Conservation (phyloP, 495 filamentous ascomycete species). For the Penicillium ucsense region DNA sequence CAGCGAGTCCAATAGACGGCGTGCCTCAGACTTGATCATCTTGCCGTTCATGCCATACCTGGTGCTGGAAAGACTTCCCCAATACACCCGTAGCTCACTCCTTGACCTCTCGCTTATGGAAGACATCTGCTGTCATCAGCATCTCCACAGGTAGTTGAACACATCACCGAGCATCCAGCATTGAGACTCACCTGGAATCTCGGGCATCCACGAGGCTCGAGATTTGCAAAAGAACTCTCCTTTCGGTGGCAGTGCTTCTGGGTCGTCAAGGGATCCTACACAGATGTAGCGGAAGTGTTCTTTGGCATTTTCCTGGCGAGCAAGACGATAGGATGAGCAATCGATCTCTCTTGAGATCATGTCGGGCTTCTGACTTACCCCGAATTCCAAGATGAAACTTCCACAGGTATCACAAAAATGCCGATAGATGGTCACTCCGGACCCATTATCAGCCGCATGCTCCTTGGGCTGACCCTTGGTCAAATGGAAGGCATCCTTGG, state of each 20-base stretch:
- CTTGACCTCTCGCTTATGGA: constrained; percentile 52
- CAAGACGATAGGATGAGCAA: not conserved
- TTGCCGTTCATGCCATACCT: too few relatives aligned
- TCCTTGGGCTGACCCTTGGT: constrained; percentile 34
- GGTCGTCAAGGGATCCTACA: constrained; percentile 55
- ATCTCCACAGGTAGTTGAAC: not conserved
- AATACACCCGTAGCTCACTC: constrained; percentile 22
- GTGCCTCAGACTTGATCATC: too few relatives aligned
- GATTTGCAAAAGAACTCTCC: constrained; percentile 59
- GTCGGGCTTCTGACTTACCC: constrained; percentile 25
- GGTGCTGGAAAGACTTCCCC: too few relatives aligned
- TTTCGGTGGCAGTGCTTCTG: constrained; percentile 50
- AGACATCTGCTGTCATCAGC: constrained; percentile 32
- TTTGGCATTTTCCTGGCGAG: constrained; percentile 39
- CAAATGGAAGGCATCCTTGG: constrained; percentile 34
- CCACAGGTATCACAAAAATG: constrained; percentile 59
- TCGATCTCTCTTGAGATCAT: not conserved
- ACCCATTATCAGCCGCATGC: constrained; percentile 49
- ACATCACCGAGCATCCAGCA: not conserved
- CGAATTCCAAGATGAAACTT: constrained; percentile 54
- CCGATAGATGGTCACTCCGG: constrained; percentile 42
- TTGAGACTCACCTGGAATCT: constrained; percentile 40
- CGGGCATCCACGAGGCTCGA: constrained; percentile 53
- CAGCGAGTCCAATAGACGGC: too few relatives aligned
- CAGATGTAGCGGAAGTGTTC: constrained; percentile 53